A percentile compares a stretch with the other conserved stretches of the same genome.
phyloP scores from a whole-genome alignment of 176 grass and related monocot species.

The Triticum urartu region DNA sequence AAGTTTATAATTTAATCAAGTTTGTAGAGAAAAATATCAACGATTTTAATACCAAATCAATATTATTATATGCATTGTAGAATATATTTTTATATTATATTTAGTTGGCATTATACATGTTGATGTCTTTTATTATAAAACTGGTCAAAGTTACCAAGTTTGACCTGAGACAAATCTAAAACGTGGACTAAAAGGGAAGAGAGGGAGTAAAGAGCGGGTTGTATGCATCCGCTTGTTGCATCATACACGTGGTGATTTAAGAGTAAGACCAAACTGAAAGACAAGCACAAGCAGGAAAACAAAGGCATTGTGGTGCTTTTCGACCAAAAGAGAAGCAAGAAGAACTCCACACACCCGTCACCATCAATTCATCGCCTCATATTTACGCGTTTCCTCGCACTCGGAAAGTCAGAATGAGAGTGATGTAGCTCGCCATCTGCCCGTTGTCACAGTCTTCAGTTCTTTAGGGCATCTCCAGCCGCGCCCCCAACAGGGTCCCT shows the following conservation, averaged over 20 bases:
- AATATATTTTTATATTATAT: no score
- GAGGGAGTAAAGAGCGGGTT: background rate
- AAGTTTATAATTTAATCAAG: no score
- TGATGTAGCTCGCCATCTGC: background rate
- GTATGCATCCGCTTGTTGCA: background rate
- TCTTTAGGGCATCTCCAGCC: no score
- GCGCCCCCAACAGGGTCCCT: no score
- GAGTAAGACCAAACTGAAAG: background rate
- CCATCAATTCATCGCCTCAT: background rate
- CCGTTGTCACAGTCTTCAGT: background rate
- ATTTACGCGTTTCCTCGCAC: background rate
- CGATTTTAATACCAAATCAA: no score
- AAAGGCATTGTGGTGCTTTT: background rate
- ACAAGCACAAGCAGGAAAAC: background rate
- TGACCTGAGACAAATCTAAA: no score
- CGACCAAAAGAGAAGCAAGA: background rate
- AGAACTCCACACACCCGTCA: conserved; percentile 4
- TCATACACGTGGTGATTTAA: background rate
- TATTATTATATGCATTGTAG: no score
- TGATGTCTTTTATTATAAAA: no score
- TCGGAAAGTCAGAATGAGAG: background rate
- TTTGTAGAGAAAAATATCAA: no score
- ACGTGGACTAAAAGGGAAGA: no score
- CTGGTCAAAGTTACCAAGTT: no score
- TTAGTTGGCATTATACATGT: no score